These are phyloP conservation scores for Alloteropsis angusta DNA, from an alignment of 202 grass and related monocot genomes.

Conservation along the genomic window DNA sequence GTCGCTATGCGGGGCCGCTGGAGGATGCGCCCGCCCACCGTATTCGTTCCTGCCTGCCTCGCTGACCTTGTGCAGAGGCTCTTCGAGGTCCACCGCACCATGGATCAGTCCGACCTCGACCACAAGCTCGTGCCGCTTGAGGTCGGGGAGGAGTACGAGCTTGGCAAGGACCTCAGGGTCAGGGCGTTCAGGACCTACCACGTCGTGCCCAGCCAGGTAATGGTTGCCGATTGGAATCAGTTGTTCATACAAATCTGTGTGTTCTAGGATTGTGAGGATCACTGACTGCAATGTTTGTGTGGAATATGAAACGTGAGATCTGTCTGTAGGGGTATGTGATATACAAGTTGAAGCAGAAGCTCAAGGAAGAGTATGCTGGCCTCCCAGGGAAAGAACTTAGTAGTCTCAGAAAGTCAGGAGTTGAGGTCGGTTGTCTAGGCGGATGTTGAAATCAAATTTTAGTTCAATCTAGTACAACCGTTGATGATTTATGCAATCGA, in stretches of 20 bases:
- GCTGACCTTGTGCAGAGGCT: constrained; percentile 51
- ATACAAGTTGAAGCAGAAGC: constrained; percentile 76
- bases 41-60: constrained; percentile 57
- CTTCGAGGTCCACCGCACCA: constrained; percentile 65
- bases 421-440: constrained; percentile 66
- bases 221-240: constrained; percentile 12
- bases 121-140: constrained; percentile 65
- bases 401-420: constrained; percentile 44
- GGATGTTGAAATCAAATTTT: not conserved
- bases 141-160: constrained; percentile 56
- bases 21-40: constrained; percentile 61
- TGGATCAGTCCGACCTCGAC: constrained; percentile 82
- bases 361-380: constrained; percentile 58
- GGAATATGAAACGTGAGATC: not conserved
- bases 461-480: not conserved
- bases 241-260: not conserved
- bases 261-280: constrained; percentile 30
- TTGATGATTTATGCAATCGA: not conserved
- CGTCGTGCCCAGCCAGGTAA: constrained; percentile 64
- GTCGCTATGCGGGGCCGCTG: constrained; percentile 68
- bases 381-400: constrained; percentile 60
- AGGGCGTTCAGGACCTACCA: constrained; percentile 83
- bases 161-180: constrained; percentile 72
- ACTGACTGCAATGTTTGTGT: not conserved
- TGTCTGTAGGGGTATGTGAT: constrained; percentile 64